Evolutionary conservation across 257 asterid species (phyloP), one percentile per base, ranked within the genome.

Genomic region (Echites panduratus): DNA sequence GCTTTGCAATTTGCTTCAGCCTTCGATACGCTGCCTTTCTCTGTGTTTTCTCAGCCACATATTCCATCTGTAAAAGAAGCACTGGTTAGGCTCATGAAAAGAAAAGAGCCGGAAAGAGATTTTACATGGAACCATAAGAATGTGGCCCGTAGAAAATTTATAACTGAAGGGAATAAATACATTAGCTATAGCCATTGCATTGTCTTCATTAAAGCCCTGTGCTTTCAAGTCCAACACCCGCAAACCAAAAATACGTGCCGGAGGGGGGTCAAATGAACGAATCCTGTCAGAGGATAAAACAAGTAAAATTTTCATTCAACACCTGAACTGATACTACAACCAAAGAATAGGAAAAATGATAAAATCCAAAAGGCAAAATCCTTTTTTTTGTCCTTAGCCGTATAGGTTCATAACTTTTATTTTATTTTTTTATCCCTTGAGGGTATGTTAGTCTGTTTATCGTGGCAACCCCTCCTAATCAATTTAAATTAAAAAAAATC

Each of bases 201-300:
- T 84, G 17, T 75, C 89, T 70, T 91, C 96, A 41, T 73, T 44
- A 14, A 83, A 82, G 9, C 99, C 99, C 70, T 86, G 89, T 71
- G 83, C 96, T 89, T 88, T 90, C 74, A 91, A 73, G 82, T 94
- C 98, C 14, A 94, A 88, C 74, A 94, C 97, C 76, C 93, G 85
- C 92, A 87, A 87, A 49, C 90, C 96, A 76, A 82, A 94, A 73
- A 80, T 58, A 69, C 99, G 95, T 57, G 98, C 92, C 35, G 92
- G 84, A 79, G 97, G 96, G 1, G 97, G 96, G 68, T 88, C 86
- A 63, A 91, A 89, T 52, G 85, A 79, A 71, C 87, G 80, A 71
- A 94, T 79, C 79, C 98, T 91, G 83, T 20, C 8, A 19, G 9
- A 32, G 32, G 26, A 70, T 5, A 49, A 70, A 62, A n/a, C 2